Conservation (phyloP, 2,329 filamentous ascomycete species). For the Endothia cerciana region DNA sequence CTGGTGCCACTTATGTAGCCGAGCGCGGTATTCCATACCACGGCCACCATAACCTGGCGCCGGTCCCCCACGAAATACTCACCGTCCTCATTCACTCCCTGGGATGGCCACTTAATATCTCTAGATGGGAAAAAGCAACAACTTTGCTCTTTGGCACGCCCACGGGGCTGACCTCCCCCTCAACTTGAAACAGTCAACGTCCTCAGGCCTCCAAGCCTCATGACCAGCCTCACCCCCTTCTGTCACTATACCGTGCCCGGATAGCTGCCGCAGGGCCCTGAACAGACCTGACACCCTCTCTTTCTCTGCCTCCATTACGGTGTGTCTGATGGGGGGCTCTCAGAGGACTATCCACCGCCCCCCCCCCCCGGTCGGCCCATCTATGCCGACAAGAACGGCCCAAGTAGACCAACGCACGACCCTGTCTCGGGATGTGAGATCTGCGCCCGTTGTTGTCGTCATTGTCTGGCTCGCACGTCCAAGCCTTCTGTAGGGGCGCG, state of each 20-base stretch:
- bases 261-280: too few relatives aligned
- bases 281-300: too few relatives aligned
- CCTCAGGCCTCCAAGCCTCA: not conserved
- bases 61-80: too few relatives aligned
- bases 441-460: not conserved
- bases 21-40: not conserved
- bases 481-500: not conserved
- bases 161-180: not conserved
- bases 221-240: not conserved
- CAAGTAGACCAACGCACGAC: not conserved
- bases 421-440: not conserved
- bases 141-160: not conserved
- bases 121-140: not conserved
- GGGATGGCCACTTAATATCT: not conserved
- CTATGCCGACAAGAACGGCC: not conserved
- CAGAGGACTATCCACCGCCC: too few relatives aligned
- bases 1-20: not conserved
- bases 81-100: too few relatives aligned
- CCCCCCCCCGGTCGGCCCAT: not conserved
- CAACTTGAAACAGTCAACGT: conserved; percentile 3
- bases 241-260: not conserved
- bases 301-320: too few relatives aligned
- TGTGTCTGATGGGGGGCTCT: not conserved
- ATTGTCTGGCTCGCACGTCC: not conserved
- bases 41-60: not conserved